These are phyloP conservation scores for Gossypium longicalyx DNA, from an alignment of 345 rosid genomes.

Conservation along the genomic window DNA sequence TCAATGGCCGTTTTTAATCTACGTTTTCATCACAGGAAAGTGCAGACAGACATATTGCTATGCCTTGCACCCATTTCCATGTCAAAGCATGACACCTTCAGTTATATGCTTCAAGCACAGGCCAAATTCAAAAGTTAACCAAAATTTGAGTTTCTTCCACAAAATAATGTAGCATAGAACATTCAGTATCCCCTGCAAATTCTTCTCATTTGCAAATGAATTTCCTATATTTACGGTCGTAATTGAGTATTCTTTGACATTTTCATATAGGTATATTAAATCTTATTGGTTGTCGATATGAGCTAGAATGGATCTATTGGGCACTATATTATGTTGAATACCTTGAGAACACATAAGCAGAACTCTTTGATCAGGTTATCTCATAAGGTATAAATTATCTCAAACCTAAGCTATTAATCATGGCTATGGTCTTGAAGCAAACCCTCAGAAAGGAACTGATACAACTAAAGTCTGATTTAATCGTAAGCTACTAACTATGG, in stretches of 20 bases:
- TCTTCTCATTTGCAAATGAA: not conserved
- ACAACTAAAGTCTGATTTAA: not conserved
- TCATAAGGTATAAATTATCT: no score
- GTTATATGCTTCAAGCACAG: not conserved
- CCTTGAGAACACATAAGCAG: not conserved
- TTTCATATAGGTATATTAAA: no score
- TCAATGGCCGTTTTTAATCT: not conserved
- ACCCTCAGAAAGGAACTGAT: not conserved
- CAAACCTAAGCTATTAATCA: no score
- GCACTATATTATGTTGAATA: not conserved
- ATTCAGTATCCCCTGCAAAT: not conserved
- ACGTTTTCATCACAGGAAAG: not conserved
- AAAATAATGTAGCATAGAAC: not conserved
- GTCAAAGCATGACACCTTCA: not conserved
- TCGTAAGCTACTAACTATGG: not conserved
- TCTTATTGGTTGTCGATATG: no score
- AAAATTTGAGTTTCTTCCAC: not conserved
- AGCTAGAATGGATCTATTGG: not conserved
- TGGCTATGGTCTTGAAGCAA: not conserved
- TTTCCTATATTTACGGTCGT: no score
- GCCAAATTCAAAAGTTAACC: not conserved
- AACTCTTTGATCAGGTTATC: not conserved
- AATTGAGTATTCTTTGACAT: no score
- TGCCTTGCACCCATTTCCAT: not conserved
- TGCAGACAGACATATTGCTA: not conserved